phyloP scores from a whole-genome alignment of 495 filamentous ascomycete species.

The Pyrenula massariospora region DNA sequence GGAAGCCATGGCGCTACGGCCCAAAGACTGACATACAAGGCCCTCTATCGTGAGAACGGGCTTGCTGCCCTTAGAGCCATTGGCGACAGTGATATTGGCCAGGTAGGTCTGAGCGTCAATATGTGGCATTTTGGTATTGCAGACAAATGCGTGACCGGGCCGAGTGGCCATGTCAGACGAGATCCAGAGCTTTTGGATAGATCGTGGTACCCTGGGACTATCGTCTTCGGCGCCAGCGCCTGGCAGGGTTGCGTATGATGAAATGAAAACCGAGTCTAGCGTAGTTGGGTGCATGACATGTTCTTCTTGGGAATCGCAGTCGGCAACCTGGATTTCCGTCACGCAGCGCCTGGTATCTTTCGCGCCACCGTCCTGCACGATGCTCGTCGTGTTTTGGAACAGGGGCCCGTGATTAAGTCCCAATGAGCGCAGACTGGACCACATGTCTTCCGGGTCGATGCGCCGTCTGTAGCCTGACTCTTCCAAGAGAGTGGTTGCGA shows the following conservation, averaged over 20 bases:
- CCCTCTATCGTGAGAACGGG: slow-evolving; percentile 1
- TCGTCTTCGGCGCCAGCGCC: background rate
- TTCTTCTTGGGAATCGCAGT: background rate
- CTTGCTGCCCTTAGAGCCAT: background rate
- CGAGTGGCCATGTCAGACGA: background rate
- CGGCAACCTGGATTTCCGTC: too few species aligned
- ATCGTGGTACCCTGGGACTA: background rate
- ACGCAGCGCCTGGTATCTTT: too few species aligned
- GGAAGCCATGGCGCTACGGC: slow-evolving; percentile 1
- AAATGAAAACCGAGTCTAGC: background rate
- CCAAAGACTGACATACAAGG: background rate
- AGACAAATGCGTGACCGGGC: background rate
- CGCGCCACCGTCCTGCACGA: background rate
- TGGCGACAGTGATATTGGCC: background rate
- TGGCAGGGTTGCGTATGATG: background rate
- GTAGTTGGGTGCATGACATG: slow-evolving; percentile 3
- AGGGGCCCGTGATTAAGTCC: background rate
- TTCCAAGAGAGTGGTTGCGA: background rate
- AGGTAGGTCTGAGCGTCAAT: background rate
- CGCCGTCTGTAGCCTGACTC: background rate
- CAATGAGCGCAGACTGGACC: background rate
- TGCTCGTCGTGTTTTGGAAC: slow-evolving; percentile 1
- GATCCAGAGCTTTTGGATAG: background rate
- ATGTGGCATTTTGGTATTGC: background rate
- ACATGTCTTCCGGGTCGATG: background rate